These are phyloP conservation scores for Escovopsis sp. DNA, from an alignment of 2,329 filamentous ascomycete genomes.

Conservation along the genomic window DNA sequence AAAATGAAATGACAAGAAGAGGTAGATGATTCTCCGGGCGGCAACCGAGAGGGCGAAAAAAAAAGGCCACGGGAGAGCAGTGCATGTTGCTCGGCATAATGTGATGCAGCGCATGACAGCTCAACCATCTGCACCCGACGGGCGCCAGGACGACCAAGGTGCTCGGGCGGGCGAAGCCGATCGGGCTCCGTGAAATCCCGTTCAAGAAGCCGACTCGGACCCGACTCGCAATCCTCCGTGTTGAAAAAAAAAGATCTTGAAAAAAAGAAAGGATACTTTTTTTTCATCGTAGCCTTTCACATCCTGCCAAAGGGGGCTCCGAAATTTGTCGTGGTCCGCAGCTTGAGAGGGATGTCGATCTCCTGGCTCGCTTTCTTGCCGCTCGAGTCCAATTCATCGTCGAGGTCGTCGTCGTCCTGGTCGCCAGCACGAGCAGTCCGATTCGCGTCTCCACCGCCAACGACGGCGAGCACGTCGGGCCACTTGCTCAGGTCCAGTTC, in stretches of 20 bases:
- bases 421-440: conserved; percentile 9
- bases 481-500: conserved; percentile 11
- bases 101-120: no score
- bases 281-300: background rate
- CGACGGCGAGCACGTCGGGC: conserved; percentile 2
- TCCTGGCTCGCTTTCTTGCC: conserved; percentile 16
- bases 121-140: no score
- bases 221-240: no score
- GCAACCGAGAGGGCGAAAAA: no score
- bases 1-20: background rate
- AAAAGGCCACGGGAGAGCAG: no score
- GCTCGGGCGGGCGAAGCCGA: no score
- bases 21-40: no score
- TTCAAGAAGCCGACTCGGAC: no score
- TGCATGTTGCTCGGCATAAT: no score
- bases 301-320: conserved; percentile 28
- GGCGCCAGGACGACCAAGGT: no score
- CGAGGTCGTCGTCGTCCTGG: conserved; percentile 7
- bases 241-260: background rate
- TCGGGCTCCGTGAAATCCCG: no score
- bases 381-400: conserved; percentile 9
- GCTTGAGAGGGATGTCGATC: conserved; percentile 29
- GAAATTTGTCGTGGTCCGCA: conserved; percentile 32
- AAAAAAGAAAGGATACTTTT: background rate
- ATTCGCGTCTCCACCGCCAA: conserved; percentile 11